Evolutionary conservation across 768 basidiomycete genomes (phyloP).

Genomic region (Tylopilus rubrobrunneus): DNA sequence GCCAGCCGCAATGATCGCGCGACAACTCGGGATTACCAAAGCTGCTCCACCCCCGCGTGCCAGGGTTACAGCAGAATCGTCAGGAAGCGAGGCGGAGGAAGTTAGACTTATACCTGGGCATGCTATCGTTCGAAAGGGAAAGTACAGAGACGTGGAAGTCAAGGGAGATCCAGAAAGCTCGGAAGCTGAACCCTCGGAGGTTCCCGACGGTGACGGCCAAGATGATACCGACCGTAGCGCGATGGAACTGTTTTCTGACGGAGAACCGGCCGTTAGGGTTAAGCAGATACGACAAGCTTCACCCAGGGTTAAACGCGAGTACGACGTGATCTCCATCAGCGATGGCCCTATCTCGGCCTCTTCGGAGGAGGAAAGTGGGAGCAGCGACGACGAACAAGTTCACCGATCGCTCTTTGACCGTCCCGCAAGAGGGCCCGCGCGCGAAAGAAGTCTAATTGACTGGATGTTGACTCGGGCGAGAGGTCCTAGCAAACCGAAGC

Average conservation of each 20-base stretch:
- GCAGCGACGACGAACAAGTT: conserved; percentile 30
- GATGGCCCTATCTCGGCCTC: conserved; percentile 9
- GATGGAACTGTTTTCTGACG: conserved; percentile 11
- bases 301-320: background rate
- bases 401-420: conserved; percentile 33
- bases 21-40: conserved; percentile 22
- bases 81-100: conserved; percentile 33
- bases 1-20: conserved; percentile 50
- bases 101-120: conserved; percentile 49
- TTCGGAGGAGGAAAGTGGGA: conserved; percentile 11
- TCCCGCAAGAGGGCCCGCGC: conserved; percentile 21
- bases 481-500: conserved; percentile 12
- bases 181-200: conserved; percentile 28
- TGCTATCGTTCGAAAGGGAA: conserved; percentile 39
- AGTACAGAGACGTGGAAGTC: conserved; percentile 38
- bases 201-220: background rate
- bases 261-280: conserved; percentile 16
- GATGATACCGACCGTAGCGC: background rate
- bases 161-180: conserved; percentile 66
- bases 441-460: conserved; percentile 55
- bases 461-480: conserved; percentile 58
- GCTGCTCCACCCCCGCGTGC: conserved; percentile 12
- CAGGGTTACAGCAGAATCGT: conserved; percentile 8
- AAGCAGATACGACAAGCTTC: conserved; percentile 19
- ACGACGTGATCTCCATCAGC: conserved; percentile 24